Percentiles rank a stretch among this genome's conserved stretches.
phyloP scores from a whole-genome alignment of 331 rosid species.

The Malus hybrid region DNA sequence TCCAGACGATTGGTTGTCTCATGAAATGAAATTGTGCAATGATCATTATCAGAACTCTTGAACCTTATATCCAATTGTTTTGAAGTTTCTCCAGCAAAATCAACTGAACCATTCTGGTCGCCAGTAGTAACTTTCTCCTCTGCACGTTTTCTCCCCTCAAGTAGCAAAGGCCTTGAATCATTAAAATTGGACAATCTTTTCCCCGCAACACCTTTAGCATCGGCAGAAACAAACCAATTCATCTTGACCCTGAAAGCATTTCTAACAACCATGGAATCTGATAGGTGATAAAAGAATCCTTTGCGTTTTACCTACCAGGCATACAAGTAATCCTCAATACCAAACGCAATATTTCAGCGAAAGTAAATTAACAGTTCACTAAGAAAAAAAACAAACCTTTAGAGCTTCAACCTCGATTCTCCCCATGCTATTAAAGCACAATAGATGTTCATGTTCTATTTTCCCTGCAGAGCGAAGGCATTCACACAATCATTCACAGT shows the following conservation, averaged over 20 bases:
- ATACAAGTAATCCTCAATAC: background rate
- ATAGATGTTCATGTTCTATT: conserved; percentile 46
- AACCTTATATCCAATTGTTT: conserved; percentile 3
- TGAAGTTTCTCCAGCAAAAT: conserved; percentile 3
- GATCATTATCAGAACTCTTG: background rate
- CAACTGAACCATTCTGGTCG: background rate
- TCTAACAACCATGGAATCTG: conserved; percentile 53
- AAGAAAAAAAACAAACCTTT: conserved; percentile 33
- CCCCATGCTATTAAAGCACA: conserved; percentile 50
- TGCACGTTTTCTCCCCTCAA: background rate
- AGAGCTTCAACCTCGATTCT: conserved; percentile 43
- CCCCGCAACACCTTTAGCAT: conserved; percentile 22
- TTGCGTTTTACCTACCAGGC: conserved; percentile 45
- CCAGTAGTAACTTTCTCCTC: background rate
- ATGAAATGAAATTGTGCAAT: background rate
- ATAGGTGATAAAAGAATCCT: conserved; percentile 45
- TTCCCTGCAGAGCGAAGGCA: conserved; percentile 11
- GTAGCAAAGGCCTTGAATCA: background rate
- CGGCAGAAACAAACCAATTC: conserved; percentile 55
- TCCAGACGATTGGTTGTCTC: background rate
- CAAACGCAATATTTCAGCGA: background rate
- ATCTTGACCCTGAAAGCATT: conserved; percentile 31
- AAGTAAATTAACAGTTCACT: background rate
- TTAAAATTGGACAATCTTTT: background rate
- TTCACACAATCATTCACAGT: background rate